A percentile compares a stretch with the other conserved stretches of the same genome.
Conservation (phyloP, 345 rosid species). For the Salix udensis region DNA sequence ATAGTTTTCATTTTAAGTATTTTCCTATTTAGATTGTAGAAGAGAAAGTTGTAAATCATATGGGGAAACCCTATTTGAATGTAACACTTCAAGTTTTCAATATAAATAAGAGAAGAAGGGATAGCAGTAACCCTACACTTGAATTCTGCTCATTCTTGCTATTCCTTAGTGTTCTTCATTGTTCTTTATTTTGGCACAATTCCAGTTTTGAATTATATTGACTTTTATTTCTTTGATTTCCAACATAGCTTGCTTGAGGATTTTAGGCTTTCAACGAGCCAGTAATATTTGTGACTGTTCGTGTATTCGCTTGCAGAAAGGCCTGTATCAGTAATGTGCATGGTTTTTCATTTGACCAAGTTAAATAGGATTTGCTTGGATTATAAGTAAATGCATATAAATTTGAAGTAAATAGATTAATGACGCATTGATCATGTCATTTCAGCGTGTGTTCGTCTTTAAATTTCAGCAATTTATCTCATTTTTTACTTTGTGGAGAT, state of each 20-base stretch:
- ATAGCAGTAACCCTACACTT: no score
- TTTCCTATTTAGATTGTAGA: no score
- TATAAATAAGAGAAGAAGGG: no score
- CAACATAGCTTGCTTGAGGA: not conserved
- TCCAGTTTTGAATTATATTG: no score
- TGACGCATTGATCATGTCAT: constrained; percentile 47
- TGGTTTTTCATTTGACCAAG: not conserved
- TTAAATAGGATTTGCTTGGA: not conserved
- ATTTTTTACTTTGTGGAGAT: constrained; percentile 28
- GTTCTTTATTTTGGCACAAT: no score
- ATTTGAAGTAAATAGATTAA: not conserved
- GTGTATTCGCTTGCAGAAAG: not conserved
- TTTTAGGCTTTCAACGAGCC: not conserved
- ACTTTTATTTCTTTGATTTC: no score
- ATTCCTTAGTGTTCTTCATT: no score
- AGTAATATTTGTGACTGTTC: not conserved
- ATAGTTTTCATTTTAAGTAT: no score
- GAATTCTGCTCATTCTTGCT: no score
- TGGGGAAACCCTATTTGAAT: no score
- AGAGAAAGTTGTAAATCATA: no score
- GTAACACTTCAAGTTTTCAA: no score
- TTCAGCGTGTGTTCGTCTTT: constrained; percentile 15
- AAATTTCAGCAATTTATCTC: constrained; percentile 14
- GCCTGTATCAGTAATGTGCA: not conserved
- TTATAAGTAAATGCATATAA: not conserved